Base-by-base conservation (phyloP, 2,329 filamentous ascomycete genomes). In the Pseudogymnoascus sp. region DNA sequence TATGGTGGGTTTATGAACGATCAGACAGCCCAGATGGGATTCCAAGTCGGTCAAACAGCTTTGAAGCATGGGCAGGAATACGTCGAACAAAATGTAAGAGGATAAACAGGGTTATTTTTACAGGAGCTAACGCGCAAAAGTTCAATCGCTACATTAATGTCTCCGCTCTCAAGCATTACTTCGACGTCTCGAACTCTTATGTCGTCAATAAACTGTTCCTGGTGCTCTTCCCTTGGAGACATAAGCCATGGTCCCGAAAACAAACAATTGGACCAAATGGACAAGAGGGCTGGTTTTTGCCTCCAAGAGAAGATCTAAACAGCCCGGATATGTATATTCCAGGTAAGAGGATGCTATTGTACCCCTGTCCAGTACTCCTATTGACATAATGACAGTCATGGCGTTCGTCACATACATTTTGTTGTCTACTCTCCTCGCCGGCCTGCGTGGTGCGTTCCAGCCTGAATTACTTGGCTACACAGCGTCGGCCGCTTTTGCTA, bases 251-350 rank as follows among this genome's bases (percentile, higher is more conserved):
- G 94, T 95, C 90, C 62, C 88, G 95, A 65, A 91, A 95, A 73
- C 90, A 95, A 72, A 79, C 86, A 60, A 81, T 85, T 60, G 84
- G 86, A 18, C 83, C 85, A 60, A 84, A 82, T 70, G 82, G 86
- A 57, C 83, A 86, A 67, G 85, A 88, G 64, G 83, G 83, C 48
- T 86, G 85, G 78, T 99, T 94, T 74, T 81, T 96, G 6, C 90
- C 94, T 4, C 94, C 94, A 2, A 82, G 94, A 65, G 92, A 99
- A 73, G 94, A 99, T 71, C 80, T 97, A 74, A 99, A 99, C 75
- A 95, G 90, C 65, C 94, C 95, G 13, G 94, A 99, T 75, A 97
- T 99, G 92, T 99, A 99, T 76, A 99, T 99, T 68, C 92, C 92
- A 61, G 74, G 76, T 79, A 67, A 34, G 74, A 69, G 37, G 55